Evolutionary conservation across 2,329 filamentous ascomycete species (phyloP).

Genomic region (Fusarium sp.): DNA sequence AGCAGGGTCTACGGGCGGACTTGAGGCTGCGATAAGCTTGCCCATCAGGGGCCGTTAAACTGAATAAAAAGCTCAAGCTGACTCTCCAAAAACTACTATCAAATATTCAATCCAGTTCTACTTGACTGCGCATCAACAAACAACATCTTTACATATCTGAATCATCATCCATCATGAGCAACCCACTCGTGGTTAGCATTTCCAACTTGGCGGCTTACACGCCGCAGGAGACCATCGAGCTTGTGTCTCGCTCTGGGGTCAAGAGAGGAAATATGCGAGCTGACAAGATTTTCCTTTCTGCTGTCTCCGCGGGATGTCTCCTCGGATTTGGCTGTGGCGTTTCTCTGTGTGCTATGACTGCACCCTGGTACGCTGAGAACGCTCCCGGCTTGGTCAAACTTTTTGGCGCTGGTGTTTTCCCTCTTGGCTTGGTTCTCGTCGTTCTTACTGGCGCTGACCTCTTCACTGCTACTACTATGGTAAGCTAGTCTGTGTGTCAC

Average conservation of each 20-base stretch:
- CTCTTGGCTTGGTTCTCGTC: slow-evolving; percentile 41
- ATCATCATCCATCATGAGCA: slow-evolving; percentile 29
- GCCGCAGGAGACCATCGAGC: slow-evolving; percentile 42
- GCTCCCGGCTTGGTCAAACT: slow-evolving; percentile 44
- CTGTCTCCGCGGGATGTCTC: slow-evolving; percentile 40
- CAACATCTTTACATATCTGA: neutral
- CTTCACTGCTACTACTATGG: slow-evolving; percentile 45
- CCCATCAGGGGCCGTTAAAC: neutral
- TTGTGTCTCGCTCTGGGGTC: slow-evolving; percentile 41
- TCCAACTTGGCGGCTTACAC: slow-evolving; percentile 41
- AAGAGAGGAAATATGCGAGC: slow-evolving; percentile 37
- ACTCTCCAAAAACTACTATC: neutral
- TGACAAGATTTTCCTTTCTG: slow-evolving; percentile 46
- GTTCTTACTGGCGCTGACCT: slow-evolving; percentile 43
- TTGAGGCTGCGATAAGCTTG: slow-evolving; percentile 6
- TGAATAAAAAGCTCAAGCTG: neutral
- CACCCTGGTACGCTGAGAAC: slow-evolving; percentile 46
- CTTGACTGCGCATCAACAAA: neutral
- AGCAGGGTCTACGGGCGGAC: neutral
- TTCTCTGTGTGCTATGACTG: slow-evolving; percentile 39
- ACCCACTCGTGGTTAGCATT: slow-evolving; percentile 34
- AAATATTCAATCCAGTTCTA: neutral
- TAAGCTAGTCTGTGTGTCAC: neutral
- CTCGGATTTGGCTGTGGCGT: slow-evolving; percentile 45
- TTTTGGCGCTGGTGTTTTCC: slow-evolving; percentile 43